These are phyloP conservation scores for Candida smagusa DNA, from an alignment of 1,139 yeast genomes.

Conservation along the genomic window DNA sequence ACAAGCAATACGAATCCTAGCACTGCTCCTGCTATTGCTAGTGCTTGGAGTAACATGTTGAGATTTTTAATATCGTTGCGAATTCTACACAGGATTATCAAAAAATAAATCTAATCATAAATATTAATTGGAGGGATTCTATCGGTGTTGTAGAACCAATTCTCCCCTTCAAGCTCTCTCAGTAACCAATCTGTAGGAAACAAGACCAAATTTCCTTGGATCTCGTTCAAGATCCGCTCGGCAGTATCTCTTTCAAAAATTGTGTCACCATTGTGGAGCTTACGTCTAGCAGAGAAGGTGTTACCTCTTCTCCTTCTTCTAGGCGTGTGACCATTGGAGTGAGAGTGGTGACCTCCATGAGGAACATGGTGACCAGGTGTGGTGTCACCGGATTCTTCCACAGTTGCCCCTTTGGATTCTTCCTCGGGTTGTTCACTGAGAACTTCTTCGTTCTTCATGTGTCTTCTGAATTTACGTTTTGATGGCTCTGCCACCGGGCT, in stretches of 20 bases:
- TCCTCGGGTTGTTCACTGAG: not conserved
- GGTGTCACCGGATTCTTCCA: not conserved
- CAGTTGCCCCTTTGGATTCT: not conserved
- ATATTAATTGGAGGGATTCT: slow-evolving; percentile 94
- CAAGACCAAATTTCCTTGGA: slow-evolving; percentile 86
- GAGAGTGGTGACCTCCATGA: not conserved
- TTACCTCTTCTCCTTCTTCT: slow-evolving; percentile 25
- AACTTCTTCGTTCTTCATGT: slow-evolving; percentile 1
- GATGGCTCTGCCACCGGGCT: slow-evolving; percentile 7
- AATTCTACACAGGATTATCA: too few species aligned
- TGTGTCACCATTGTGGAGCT: slow-evolving; percentile 44
- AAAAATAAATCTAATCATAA: slow-evolving; percentile 54
- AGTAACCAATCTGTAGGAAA: slow-evolving; percentile 92
- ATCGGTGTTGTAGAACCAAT: slow-evolving; percentile 95
- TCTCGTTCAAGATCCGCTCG: slow-evolving; percentile 63
- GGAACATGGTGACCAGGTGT: not conserved
- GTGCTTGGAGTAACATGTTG: slow-evolving; percentile 38
- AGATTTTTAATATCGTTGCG: too few species aligned
- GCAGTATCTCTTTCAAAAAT: slow-evolving; percentile 78
- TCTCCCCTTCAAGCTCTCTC: slow-evolving; percentile 81
- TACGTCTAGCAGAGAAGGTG: slow-evolving; percentile 38
- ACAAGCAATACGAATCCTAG: slow-evolving; percentile 71
- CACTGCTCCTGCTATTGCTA: slow-evolving; percentile 66
- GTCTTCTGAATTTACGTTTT: slow-evolving; percentile 12
- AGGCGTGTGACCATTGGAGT: slow-evolving; percentile 1